Evolutionary conservation across 1,139 yeast species (phyloP).

Genomic region (Kazachstania sp.): DNA sequence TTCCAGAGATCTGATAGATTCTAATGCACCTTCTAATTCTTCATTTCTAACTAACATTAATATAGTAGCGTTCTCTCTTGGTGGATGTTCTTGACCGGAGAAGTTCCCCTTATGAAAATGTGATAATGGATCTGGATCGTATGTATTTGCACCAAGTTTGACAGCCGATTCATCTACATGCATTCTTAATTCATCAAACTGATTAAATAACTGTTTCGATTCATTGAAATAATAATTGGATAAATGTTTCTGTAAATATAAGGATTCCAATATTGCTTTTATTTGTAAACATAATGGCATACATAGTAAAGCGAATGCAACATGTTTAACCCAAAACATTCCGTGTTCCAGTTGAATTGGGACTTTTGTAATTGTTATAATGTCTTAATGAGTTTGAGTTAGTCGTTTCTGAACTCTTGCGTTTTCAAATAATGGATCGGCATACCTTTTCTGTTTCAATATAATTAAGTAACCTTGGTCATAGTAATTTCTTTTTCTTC

Average conservation of each 20-base stretch:
- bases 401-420: no score
- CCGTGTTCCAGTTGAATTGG: neutral
- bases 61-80: constrained; percentile 52
- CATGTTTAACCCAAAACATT: neutral
- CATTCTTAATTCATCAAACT: neutral
- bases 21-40: constrained; percentile 55
- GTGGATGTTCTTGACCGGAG: constrained; percentile 3
- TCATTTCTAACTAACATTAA: constrained; percentile 64
- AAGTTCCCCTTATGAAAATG: constrained; percentile 3
- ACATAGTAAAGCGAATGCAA: neutral
- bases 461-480: no score
- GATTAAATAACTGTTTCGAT: neutral
- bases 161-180: neutral
- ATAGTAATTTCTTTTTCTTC: no score
- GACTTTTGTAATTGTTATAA: neutral
- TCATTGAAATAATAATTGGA: neutral
- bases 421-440: no score
- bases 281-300: neutral
- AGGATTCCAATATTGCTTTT: neutral
- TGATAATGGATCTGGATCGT: constrained; percentile 32
- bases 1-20: constrained; percentile 59
- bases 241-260: neutral
- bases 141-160: constrained; percentile 9
- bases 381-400: no score
- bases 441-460: no score